A percentile compares a stretch with the other conserved stretches of the same genome.
Evolutionary conservation across 2,329 filamentous ascomycete genomes (phyloP).

Genomic region (Capronia epimyces): DNA sequence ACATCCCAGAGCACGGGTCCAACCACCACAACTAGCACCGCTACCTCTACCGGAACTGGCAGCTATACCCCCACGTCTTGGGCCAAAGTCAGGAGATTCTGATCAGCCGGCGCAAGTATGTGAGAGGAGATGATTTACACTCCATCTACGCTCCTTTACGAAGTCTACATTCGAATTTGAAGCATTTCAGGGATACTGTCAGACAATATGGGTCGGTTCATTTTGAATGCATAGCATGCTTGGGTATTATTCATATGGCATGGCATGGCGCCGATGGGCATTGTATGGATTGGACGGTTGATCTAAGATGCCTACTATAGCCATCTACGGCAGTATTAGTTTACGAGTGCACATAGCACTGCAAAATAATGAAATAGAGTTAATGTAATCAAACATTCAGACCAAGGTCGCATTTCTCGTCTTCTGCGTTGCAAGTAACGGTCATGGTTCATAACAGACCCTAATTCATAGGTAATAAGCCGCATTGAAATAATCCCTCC

Average conservation of each 20-base stretch:
- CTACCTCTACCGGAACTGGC: background rate
- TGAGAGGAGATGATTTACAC: background rate
- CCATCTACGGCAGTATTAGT: background rate
- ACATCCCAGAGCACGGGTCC: background rate
- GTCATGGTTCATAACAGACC: background rate
- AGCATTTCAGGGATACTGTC: background rate
- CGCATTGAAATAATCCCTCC: background rate
- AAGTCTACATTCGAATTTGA: background rate
- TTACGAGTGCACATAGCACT: background rate
- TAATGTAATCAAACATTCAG: background rate
- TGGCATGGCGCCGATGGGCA: background rate
- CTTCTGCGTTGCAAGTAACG: background rate
- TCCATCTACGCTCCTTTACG: background rate
- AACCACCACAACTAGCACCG: slow-evolving; percentile 10
- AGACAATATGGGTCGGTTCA: background rate
- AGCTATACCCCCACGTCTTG: background rate
- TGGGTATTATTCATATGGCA: background rate
- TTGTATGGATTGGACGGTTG: background rate
- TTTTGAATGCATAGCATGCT: background rate
- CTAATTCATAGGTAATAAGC: background rate
- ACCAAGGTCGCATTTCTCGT: background rate
- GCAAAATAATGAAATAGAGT: background rate
- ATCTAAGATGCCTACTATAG: background rate
- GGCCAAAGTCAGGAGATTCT: slow-evolving; percentile 1
- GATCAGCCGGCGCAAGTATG: background rate